Percentiles rank a stretch among this genome's conserved stretches.
Conservation (phyloP, 345 rosid species). For the Rhodomyrtus tomentosa region DNA sequence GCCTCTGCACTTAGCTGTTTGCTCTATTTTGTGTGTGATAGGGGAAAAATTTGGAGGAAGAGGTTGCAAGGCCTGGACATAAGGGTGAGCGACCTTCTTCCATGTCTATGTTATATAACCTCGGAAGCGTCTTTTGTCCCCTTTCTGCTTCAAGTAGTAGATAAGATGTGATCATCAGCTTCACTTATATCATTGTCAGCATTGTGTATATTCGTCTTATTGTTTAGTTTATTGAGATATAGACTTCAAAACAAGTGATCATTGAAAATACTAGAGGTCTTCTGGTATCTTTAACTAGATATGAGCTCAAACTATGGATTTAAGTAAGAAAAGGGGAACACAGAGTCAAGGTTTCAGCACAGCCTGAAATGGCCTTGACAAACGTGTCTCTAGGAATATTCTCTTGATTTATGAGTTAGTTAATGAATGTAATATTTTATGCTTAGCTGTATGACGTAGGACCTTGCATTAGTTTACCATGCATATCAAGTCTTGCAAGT, state of each 20-base stretch:
- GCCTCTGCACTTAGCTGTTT: conserved; percentile 95
- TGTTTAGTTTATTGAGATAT: background rate
- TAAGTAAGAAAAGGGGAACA: background rate
- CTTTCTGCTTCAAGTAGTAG: background rate
- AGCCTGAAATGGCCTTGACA: background rate
- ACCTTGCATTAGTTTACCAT: background rate
- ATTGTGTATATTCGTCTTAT: background rate
- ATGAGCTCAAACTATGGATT: background rate
- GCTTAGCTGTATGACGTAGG: background rate
- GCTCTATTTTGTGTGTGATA: conserved; percentile 84
- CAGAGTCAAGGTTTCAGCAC: background rate
- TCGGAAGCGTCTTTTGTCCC: background rate
- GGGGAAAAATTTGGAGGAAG: conserved; percentile 74
- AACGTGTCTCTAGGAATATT: background rate
- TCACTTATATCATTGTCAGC: background rate
- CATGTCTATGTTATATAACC: background rate
- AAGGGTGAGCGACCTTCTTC: conserved; percentile 46
- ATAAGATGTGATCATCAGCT: background rate
- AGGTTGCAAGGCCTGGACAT: conserved; percentile 92
- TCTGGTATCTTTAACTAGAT: background rate
- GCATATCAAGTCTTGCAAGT: background rate
- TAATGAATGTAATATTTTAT: background rate
- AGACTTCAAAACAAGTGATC: background rate
- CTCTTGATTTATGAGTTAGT: background rate
- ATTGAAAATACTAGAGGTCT: background rate